phyloP scores from a whole-genome alignment of 2,329 filamentous ascomycete genomes.

The Byssothecium circinans region DNA sequence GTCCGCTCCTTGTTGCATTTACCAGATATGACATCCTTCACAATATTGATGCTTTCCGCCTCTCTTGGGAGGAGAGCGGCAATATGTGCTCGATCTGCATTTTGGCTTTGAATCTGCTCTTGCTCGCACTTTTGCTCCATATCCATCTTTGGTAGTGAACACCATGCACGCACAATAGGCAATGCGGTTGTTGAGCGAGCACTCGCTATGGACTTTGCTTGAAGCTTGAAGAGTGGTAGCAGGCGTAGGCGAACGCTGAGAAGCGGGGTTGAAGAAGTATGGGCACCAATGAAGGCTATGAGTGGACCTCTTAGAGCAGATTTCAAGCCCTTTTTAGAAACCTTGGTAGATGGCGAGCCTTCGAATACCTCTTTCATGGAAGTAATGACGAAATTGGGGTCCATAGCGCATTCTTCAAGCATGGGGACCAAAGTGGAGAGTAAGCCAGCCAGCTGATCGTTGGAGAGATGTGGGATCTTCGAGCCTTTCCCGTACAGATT shows the following conservation, averaged over 20 bases:
- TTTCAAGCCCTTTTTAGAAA: constrained; percentile 49
- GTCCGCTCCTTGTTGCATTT: constrained; percentile 49
- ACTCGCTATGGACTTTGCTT: constrained; percentile 71
- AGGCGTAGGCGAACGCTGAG: constrained; percentile 70
- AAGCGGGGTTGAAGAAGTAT: constrained; percentile 69
- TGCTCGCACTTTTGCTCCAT: constrained; percentile 53
- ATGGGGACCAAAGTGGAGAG: constrained; percentile 70
- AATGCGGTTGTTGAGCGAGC: constrained; percentile 75
- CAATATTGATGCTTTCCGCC: constrained; percentile 57
- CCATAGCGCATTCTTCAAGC: constrained; percentile 84
- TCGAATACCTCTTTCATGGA: constrained; percentile 65
- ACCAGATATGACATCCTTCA: constrained; percentile 55
- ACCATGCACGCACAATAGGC: constrained; percentile 73
- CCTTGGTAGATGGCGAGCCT: constrained; percentile 48
- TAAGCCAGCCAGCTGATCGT: constrained; percentile 62
- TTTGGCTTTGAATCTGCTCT: constrained; percentile 52
- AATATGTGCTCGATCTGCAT: constrained; percentile 58
- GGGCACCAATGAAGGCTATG: constrained; percentile 72
- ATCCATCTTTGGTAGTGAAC: constrained; percentile 55
- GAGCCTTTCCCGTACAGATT: constrained; percentile 62
- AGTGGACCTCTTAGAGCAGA: constrained; percentile 66
- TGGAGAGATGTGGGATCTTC: constrained; percentile 59
- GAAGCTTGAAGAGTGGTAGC: constrained; percentile 69
- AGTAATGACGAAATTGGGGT: constrained; percentile 69
- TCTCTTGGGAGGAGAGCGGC: constrained; percentile 59